Conservation (phyloP, 441 rosid species). For the Mallotus japonicus region DNA sequence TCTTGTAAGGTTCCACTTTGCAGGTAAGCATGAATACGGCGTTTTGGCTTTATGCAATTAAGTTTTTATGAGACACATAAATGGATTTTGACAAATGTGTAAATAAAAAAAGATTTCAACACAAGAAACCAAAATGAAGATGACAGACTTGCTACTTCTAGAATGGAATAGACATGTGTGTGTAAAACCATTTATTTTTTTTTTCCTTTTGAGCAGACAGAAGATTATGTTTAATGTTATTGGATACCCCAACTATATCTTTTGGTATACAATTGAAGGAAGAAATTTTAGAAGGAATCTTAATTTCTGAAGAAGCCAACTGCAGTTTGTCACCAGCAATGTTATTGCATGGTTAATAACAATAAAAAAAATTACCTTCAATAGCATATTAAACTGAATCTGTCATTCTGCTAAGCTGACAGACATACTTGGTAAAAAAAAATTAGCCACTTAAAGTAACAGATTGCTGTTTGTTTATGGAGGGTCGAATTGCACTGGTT, state of each 20-base stretch:
- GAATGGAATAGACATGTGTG: too few species aligned
- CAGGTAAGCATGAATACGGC: constrained; percentile 40
- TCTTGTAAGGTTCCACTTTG: constrained; percentile 85
- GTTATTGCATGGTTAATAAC: too few species aligned
- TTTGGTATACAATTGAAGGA: too few species aligned
- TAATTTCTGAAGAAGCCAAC: too few species aligned
- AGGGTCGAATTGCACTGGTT: neutral
- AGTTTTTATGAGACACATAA: neutral
- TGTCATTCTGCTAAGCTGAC: neutral
- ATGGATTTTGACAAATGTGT: neutral
- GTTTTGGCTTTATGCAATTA: neutral
- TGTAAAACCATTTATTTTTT: too few species aligned
- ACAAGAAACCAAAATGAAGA: neutral
- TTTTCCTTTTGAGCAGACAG: too few species aligned
- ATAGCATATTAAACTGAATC: neutral
- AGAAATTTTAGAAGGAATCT: too few species aligned
- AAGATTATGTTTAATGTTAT: too few species aligned
- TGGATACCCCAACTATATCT: too few species aligned
- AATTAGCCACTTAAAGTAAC: neutral
- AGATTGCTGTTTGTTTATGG: neutral
- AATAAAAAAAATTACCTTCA: too few species aligned
- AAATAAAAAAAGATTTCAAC: neutral
- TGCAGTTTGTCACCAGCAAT: too few species aligned
- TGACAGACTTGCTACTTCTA: too few species aligned
- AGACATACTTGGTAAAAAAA: neutral